Conservation (phyloP, 2,329 filamentous ascomycete species). For the Sarocladium oryzae region DNA sequence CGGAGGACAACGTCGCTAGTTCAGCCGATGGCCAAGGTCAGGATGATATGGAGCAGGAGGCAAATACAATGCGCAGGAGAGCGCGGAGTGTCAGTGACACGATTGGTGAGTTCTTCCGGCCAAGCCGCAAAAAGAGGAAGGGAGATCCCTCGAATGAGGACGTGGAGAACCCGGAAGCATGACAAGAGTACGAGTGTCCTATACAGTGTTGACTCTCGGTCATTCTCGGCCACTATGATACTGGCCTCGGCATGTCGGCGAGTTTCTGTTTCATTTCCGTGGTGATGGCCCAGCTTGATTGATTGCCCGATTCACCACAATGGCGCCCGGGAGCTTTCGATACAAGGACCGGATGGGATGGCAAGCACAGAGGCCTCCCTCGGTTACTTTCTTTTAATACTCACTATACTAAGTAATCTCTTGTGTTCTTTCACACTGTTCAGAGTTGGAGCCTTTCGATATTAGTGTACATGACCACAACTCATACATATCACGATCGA, state of each 20-base stretch:
- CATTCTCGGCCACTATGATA: neutral
- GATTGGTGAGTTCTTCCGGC: conserved; percentile 32
- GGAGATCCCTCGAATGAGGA: neutral
- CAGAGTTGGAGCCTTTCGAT: too few species aligned
- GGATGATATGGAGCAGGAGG: conserved; percentile 3
- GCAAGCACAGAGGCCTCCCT: too few species aligned
- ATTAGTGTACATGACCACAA: too few species aligned
- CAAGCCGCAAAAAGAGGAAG: conserved; percentile 23
- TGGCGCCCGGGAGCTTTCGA: neutral
- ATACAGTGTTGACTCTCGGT: too few species aligned
- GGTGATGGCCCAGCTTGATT: too few species aligned
- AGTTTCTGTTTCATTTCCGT: neutral
- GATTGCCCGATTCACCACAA: too few species aligned
- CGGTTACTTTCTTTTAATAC: too few species aligned
- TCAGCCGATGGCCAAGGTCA: neutral
- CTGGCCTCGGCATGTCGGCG: neutral
- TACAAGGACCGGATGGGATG: neutral
- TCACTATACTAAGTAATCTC: too few species aligned
- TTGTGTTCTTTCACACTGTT: too few species aligned
- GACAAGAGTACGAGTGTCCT: neutral
- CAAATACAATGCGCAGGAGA: conserved; percentile 20
- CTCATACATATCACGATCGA: too few species aligned
- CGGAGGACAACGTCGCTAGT: conserved; percentile 19
- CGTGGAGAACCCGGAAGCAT: conserved; percentile 12
- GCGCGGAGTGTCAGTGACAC: conserved; percentile 36